phyloP scores from a whole-genome alignment of 2,329 filamentous ascomycete genomes.

The Pestalotiopsis sp. region DNA sequence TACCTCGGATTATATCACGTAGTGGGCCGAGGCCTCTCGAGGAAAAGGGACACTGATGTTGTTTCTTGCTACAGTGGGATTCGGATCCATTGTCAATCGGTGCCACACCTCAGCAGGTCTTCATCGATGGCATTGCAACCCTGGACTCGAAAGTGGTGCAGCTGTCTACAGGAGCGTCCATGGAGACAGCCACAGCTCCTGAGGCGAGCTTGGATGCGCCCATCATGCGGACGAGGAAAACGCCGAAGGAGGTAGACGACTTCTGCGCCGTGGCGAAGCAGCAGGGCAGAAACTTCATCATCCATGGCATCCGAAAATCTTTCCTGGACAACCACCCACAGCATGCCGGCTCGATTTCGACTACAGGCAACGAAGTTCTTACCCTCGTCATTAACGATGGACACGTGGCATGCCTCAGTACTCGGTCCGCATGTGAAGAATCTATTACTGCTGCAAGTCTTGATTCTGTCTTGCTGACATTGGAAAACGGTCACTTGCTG shows the following conservation, averaged over 20 bases:
- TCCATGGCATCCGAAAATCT: constrained; percentile 39
- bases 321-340: constrained; percentile 31
- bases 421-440: constrained; percentile 30
- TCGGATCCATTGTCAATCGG: constrained; percentile 47
- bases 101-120: constrained; percentile 48
- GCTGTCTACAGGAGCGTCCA: constrained; percentile 8
- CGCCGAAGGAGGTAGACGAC: constrained; percentile 23
- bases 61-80: constrained; percentile 38
- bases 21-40: not conserved
- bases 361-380: constrained; percentile 22
- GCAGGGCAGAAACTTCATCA: constrained; percentile 30
- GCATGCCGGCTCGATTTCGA: constrained; percentile 3
- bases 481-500: constrained; percentile 49
- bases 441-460: constrained; percentile 25
- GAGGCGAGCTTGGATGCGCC: constrained; percentile 17
- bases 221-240: constrained; percentile 25
- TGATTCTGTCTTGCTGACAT: constrained; percentile 31
- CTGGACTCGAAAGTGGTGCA: constrained; percentile 10
- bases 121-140: constrained; percentile 43
- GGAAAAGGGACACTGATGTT: not conserved
- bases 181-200: not conserved
- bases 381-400: constrained; percentile 44
- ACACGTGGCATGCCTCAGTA: constrained; percentile 40
- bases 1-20: not conserved
- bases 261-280: constrained; percentile 26